Evolutionary conservation across 2,329 filamentous ascomycete genomes (phyloP), one percentile per base, ranked within the genome.

Genomic region (Lecanicillium sp.): DNA sequence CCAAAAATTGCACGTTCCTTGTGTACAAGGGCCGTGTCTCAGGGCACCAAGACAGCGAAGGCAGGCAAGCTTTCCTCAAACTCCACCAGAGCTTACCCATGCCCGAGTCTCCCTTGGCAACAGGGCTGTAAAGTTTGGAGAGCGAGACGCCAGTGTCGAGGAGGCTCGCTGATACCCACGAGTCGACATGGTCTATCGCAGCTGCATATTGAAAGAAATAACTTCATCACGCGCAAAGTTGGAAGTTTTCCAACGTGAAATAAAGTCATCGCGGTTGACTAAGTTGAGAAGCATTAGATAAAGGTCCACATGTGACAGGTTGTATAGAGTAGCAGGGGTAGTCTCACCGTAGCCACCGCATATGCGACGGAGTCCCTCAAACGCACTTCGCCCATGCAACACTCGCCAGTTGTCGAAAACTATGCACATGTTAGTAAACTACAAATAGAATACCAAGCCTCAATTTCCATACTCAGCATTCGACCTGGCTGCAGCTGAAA

Each of bases 361-460:
- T 54, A 98, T 85, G 48, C 89, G 79, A 48, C 92, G 72, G 54
- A 84, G 79, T 2, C 92, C 92, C 5, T 80, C 83, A 54, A 97
- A 98, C 0, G 77, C 77, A 37, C 80, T 80, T 50, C 92, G 72
- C 1, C 90, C 92, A 60, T 98, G 92, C 49, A 97, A 65, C 25
- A 96, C 84, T 43, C 92, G 76, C 88, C 90, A 96, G 55, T 98
- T 97, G 57, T 98, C 87, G 59, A 98, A 96, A 33, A 97, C 84
- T 85, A 49, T 10, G 28, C 5, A 13, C 17, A 34, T 4, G n/a
- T 42, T 32, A 38, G 37, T 15, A 20, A 17, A 11, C 15, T 15
- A 15, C 8, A 27, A 8, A 22, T 9, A 11, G 13, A 22, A 17
- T 32, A 3, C 15, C 6, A n/a, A 17, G 17, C 18, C 14, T 5